These are phyloP conservation scores for Trypanosoma melophagium DNA, from an alignment of 208 protist genomes.

Conservation along the genomic window DNA sequence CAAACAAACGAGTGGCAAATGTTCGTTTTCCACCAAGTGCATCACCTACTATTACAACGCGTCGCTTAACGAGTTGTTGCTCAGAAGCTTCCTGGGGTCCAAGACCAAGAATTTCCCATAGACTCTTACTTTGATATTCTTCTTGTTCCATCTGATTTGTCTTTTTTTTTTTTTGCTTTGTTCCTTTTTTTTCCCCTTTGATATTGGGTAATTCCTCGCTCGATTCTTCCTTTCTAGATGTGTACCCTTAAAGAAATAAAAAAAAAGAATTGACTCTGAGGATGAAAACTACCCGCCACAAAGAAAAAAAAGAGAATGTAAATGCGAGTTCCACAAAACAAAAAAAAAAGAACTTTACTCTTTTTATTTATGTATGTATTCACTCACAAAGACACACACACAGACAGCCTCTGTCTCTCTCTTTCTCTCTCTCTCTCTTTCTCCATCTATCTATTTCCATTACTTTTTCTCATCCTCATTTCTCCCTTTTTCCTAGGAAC, in stretches of 20 bases:
- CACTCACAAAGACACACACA: too few species aligned
- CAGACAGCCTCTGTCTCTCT: too few species aligned
- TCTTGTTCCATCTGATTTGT: not conserved
- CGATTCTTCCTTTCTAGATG: not conserved
- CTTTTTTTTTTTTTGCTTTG: not conserved
- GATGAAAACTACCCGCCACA: too few species aligned
- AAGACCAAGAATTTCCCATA: conserved; percentile 59
- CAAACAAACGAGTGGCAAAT: conserved; percentile 56
- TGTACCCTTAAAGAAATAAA: too few species aligned
- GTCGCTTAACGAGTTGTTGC: conserved; percentile 39
- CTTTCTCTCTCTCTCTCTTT: not conserved
- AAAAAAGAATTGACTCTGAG: too few species aligned
- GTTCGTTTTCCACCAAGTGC: conserved; percentile 76
- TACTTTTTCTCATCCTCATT: not conserved
- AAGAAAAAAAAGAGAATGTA: too few species aligned
- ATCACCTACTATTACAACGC: conserved; percentile 72
- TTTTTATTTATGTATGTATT: too few species aligned
- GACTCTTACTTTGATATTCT: conserved; percentile 13
- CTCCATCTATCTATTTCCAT: not conserved
- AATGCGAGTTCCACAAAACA: too few species aligned
- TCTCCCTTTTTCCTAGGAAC: not conserved
- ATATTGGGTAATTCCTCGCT: not conserved
- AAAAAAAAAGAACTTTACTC: too few species aligned
- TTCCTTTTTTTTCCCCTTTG: not conserved
- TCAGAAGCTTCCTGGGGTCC: conserved; percentile 14